Base-by-base conservation (phyloP, 2,329 filamentous ascomycete genomes). In the Neodidymelliopsis sp. region DNA sequence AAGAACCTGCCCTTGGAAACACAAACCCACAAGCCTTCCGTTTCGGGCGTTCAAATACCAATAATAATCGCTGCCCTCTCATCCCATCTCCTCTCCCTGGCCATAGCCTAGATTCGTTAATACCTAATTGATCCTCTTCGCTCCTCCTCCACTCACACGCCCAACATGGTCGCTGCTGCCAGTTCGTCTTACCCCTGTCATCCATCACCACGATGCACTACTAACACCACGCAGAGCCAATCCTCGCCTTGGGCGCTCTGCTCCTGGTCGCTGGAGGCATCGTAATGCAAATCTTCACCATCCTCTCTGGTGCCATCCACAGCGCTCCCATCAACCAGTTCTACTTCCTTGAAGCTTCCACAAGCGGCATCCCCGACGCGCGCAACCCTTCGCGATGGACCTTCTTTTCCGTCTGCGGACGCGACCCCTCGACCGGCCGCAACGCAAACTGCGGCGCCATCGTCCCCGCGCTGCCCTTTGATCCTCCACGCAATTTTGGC, bases 311-410 rank as follows among this genome's bases (percentile, higher is more conserved):
- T 51, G 78, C 77, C 23, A 74, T 77, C 47, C 77, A 84, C 63
- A 70, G 66, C 31, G 75, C 65, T 11, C 86, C 86, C 2, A 78
- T 95, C 45, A 84, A 88, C 72, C 77, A 85, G 50, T 91, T 91
- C 57, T 97, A 91, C 75, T 96, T 97, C 79, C 84, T 97, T 23
- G 81, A 88, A 67, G 90, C 90, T 63, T 82, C 89, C 68, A 96
- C 92, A 1, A 77, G 76, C 23, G 84, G 80, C 66, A 87, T 90
- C 10, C 83, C 86, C 41, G 55, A 79, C 39, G 63, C 81, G 1
- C 71, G 73, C 33, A 78, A 79, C 54, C 77, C 77, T 13, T 87
- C 90, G 10, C 86, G 93, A 76, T 97, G 93, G 93, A 95, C 91
- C 25, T 96, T 88, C 76, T 94, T 95, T 80, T 87, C 89, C 72